Conservation (phyloP, 2,329 filamentous ascomycete species). For the Celoporthe dispersa region DNA sequence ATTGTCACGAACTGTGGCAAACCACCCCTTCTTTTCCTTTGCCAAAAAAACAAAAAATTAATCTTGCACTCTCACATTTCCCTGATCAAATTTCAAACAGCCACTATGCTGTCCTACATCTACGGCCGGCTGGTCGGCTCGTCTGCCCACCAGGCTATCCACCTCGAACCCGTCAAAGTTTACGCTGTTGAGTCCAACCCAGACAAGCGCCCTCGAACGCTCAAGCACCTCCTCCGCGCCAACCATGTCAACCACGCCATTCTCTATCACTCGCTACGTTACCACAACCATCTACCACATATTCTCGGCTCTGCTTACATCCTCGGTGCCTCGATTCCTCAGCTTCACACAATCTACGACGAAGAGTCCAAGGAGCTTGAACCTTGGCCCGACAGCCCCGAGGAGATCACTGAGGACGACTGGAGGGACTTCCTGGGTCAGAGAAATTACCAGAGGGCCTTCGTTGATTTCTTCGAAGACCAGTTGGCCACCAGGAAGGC, state of each 20-base stretch:
- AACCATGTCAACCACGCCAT: slow-evolving; percentile 92
- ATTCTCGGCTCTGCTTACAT: slow-evolving; percentile 85
- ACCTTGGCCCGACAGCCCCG: slow-evolving; percentile 81
- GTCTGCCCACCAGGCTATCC: slow-evolving; percentile 44
- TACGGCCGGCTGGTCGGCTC: slow-evolving; percentile 37
- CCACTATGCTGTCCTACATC: slow-evolving; percentile 37
- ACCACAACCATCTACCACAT: slow-evolving; percentile 84
- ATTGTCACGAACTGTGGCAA: not conserved
- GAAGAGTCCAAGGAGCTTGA: slow-evolving; percentile 72
- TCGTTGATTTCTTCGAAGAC: slow-evolving; percentile 95
- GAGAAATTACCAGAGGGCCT: slow-evolving; percentile 83
- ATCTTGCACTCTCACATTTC: not conserved
- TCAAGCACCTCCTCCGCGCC: slow-evolving; percentile 88
- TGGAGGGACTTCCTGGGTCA: slow-evolving; percentile 87
- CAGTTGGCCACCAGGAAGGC: slow-evolving; percentile 66
- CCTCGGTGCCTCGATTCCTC: slow-evolving; percentile 73
- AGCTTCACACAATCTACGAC: slow-evolving; percentile 83
- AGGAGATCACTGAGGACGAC: slow-evolving; percentile 80
- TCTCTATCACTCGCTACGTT: slow-evolving; percentile 73
- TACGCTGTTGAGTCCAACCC: slow-evolving; percentile 80
- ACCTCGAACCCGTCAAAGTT: slow-evolving; percentile 70
- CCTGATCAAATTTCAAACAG: slow-evolving; percentile 23
- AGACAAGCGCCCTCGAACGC: slow-evolving; percentile 77
- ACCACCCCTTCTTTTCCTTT: not conserved
- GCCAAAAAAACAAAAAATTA: not conserved